phyloP scores from a whole-genome alignment of 257 asterid genomes.

The Lycium ferocissimum region DNA sequence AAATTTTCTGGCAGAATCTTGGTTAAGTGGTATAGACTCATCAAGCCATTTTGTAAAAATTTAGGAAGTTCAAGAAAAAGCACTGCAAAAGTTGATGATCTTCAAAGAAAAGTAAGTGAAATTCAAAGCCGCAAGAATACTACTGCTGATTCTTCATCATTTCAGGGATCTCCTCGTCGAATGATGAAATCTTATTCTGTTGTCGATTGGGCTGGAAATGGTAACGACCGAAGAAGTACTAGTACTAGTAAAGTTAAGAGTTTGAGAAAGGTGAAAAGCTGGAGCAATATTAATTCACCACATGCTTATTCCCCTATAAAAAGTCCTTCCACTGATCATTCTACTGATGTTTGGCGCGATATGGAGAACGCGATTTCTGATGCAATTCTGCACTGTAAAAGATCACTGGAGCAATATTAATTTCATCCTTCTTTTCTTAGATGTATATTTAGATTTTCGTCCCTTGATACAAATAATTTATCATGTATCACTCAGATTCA shows the following conservation, averaged over 20 bases:
- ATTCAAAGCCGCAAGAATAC: conserved; percentile 47
- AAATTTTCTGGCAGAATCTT: conserved; percentile 40
- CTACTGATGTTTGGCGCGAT: conserved; percentile 45
- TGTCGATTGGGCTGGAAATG: conserved; percentile 36
- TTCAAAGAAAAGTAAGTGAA: conserved; percentile 53
- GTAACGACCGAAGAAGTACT: background rate
- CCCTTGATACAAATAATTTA: conserved; percentile 13
- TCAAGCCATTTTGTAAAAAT: conserved; percentile 43
- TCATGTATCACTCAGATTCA: conserved; percentile 9
- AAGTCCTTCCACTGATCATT: conserved; percentile 36
- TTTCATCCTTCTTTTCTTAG: background rate
- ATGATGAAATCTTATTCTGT: conserved; percentile 41
- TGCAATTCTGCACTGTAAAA: conserved; percentile 70
- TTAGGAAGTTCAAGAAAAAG: conserved; percentile 45
- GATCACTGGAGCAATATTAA: conserved; percentile 49
- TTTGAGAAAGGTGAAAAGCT: conserved; percentile 44
- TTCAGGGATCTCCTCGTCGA: conserved; percentile 43
- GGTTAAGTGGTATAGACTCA: conserved; percentile 44
- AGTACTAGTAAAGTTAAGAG: background rate
- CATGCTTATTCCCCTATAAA: conserved; percentile 41
- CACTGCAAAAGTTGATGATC: conserved; percentile 50
- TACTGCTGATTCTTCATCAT: background rate
- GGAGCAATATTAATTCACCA: conserved; percentile 41
- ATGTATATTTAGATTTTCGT: conserved; percentile 2
- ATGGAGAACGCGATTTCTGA: conserved; percentile 63